These are phyloP conservation scores for Calonectria pseudoreteaudii DNA, from an alignment of 2,329 filamentous ascomycete genomes.

Conservation along the genomic window DNA sequence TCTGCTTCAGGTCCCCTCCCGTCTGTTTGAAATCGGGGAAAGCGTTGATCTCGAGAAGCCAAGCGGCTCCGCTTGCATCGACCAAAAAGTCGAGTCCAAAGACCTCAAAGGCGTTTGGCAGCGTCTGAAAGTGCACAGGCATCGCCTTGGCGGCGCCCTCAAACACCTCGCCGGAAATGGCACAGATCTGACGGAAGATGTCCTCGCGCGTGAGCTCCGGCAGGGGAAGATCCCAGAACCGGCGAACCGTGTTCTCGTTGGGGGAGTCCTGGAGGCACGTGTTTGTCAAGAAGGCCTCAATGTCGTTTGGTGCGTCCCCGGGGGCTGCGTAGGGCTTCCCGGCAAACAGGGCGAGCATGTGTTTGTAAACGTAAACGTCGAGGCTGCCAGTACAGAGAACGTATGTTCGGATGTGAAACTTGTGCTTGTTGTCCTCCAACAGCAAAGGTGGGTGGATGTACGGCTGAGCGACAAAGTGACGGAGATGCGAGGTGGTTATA, in stretches of 20 bases:
- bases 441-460: slow-evolving; percentile 89
- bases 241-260: slow-evolving; percentile 72
- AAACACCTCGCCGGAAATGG: slow-evolving; percentile 81
- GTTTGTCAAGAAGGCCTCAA: slow-evolving; percentile 89
- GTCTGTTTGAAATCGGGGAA: slow-evolving; percentile 98
- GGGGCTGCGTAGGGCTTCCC: slow-evolving; percentile 78
- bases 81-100: slow-evolving; percentile 94
- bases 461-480: slow-evolving; percentile 95
- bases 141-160: slow-evolving; percentile 87
- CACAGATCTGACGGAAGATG: slow-evolving; percentile 81
- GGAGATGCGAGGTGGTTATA: slow-evolving; percentile 89
- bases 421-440: slow-evolving; percentile 75
- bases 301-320: slow-evolving; percentile 59
- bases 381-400: slow-evolving; percentile 84
- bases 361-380: slow-evolving; percentile 85
- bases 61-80: slow-evolving; percentile 72
- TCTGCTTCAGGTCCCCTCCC: slow-evolving; percentile 78
- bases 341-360: slow-evolving; percentile 95
- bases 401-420: slow-evolving; percentile 96
- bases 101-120: slow-evolving; percentile 90
- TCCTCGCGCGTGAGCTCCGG: slow-evolving; percentile 64
- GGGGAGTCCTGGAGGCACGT: slow-evolving; percentile 84
- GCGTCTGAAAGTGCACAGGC: slow-evolving; percentile 90
- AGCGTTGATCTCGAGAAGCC: slow-evolving; percentile 92
- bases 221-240: slow-evolving; percentile 77